Base-by-base conservation (phyloP, 805 yeast genomes). In the Kazachstania bromeliacearum region DNA sequence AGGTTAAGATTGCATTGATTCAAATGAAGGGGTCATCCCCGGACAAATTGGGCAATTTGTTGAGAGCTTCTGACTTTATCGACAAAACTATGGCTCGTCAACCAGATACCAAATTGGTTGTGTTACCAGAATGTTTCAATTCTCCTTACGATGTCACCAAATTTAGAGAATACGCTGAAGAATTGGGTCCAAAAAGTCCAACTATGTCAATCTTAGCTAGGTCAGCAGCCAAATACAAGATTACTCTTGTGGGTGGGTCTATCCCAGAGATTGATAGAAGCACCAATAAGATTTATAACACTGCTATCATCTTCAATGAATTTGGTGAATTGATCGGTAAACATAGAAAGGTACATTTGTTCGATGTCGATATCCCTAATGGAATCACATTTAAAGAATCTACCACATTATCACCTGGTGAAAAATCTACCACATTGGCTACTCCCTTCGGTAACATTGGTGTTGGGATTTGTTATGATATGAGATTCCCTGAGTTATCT, bases 61-160 rank as follows among this genome's bases (percentile, higher is more conserved):
- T 67, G 33, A 77, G 80, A 46, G 95, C 84, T 4, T 68, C 72
- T 33, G 67, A 66, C 8, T 76, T 71, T 46, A 74, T 85, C 31
- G 66, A 67, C 16, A 73, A 71, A 38, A 96, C 97, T 1, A 42
- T 79, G 28, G 32, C 38, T 9, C 55, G 66, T 37, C 76, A 79
- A 17, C 68, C 75, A 13, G 73, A 77, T 6, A 72, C 79, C 6
- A 82, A 88, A 49, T 65, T 89, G 28, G 73, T 92, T 8, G 85
- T 92, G 45, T 65, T 92, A 22, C 98, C 98, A 7, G 97, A 92
- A 63, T 87, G 96, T 63, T 89, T 88, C 73, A 92, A 89, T 58
- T 84, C 96, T 1, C 97, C 97, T 3, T 92, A 92, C 55, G 75
- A 94, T 0, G 95, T 85, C 20, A 73, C 74, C 40, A 80, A 88